Evolutionary conservation across 164 flowering plant species (phyloP), one percentile per base, ranked within the genome.

Genomic region (Umbilicus rupestris): DNA sequence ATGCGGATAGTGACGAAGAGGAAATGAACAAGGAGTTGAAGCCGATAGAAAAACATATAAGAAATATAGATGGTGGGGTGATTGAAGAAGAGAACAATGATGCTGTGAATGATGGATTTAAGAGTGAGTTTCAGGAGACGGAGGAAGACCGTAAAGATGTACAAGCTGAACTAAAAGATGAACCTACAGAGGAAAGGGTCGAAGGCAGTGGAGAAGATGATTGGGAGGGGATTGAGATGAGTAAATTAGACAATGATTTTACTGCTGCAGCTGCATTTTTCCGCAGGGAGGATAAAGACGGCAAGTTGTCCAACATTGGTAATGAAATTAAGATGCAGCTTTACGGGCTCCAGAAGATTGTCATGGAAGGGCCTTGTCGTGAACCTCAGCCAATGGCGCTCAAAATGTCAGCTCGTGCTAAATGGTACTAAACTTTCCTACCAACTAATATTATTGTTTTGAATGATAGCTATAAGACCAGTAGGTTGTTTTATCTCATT

Each of bases 151-250:
- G 7, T 20, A 20, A 49, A 49, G 28, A 49, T 49, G 28, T 22
- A n/a, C 3, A 49, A 19, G 7, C 22, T 22, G 57, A 49, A 49
- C 7, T 49, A 22, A 24, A 14, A 22, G 58, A 52, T 3, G 30
- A 24, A 22, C 29, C 24, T 52, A 9, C 29, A 8, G 58, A 9
- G 58, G 59, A 52, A 24, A 24, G 30, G 30, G 10, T 26, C 28
- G 59, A 16, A 52, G 9, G 30, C 59, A 52, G 52, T 45, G 84
- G 76, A 17, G 92, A 83, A 29, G 94, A 87, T 66, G 98, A 87
- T 57, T 92, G 98, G 96, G 98, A 90, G 63, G 98, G 96, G 66
- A 82, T 92, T 29, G 98, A 93, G 77, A 85, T 83, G 76, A 88
- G 80, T 77, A 89, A 87, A 12, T 50, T 85, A 76, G 88, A 84